Conservation (phyloP, 495 filamentous ascomycete genomes). For the Jackrogersella minutella region DNA sequence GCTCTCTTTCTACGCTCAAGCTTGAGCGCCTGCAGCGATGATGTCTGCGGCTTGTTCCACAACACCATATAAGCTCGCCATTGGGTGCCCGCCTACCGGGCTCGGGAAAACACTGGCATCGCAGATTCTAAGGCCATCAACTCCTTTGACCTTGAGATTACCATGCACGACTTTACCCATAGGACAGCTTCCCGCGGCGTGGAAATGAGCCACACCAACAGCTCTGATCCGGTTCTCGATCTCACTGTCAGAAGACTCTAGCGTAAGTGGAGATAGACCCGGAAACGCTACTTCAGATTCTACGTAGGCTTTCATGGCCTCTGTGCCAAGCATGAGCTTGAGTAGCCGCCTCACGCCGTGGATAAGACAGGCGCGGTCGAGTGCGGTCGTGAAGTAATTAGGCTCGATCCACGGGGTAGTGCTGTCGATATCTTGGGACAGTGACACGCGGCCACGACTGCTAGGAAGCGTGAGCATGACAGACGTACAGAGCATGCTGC, state of each 20-base stretch:
- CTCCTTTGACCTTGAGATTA: constrained; percentile 44
- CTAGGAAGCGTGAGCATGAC: constrained; percentile 47
- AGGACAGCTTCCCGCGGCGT: constrained; percentile 6
- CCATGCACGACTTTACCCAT: constrained; percentile 43
- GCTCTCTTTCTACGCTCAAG: not conserved
- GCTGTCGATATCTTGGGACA: constrained; percentile 29
- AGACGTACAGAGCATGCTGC: constrained; percentile 42
- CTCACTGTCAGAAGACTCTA: not conserved
- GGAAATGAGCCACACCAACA: constrained; percentile 4
- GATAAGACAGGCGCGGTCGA: constrained; percentile 12
- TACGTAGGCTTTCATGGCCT: constrained; percentile 9
- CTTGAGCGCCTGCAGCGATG: constrained; percentile 6
- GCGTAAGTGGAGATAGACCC: constrained; percentile 4
- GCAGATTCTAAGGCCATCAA: constrained; percentile 46
- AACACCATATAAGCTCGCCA: constrained; percentile 24
- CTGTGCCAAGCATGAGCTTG: constrained; percentile 4
- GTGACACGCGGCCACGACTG: constrained; percentile 48
- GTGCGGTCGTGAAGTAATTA: constrained; percentile 51
- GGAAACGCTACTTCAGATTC: constrained; percentile 8
- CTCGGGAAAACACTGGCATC: constrained; percentile 52
- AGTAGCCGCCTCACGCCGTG: constrained; percentile 8
- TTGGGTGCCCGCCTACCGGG: constrained; percentile 20
- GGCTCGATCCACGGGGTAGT: constrained; percentile 48
- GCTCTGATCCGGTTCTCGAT: constrained; percentile 17
- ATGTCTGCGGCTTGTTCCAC: constrained; percentile 29